Evolutionary conservation across 2,329 filamentous ascomycete genomes (phyloP).

Genomic region (Venturia carpophila): DNA sequence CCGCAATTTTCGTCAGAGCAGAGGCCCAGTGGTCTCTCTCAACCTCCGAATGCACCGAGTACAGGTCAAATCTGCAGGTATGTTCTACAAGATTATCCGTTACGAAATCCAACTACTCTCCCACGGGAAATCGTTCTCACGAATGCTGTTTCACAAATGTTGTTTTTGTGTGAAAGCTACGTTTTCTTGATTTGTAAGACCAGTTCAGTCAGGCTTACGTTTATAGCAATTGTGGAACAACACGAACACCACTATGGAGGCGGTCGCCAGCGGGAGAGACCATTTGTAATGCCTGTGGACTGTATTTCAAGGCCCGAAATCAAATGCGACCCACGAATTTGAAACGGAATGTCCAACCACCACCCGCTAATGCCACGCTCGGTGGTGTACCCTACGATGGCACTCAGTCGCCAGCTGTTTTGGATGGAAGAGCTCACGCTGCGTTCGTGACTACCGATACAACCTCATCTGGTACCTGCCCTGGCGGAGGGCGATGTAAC

Average conservation of each 20-base stretch:
- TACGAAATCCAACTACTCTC: too few species aligned
- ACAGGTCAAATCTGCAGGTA: slow-evolving; percentile 67
- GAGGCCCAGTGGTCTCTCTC: slow-evolving; percentile 17
- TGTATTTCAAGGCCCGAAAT: slow-evolving; percentile 91
- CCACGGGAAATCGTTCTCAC: background rate
- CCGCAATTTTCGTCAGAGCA: slow-evolving; percentile 20
- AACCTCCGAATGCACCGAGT: slow-evolving; percentile 33
- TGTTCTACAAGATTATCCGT: slow-evolving; percentile 23
- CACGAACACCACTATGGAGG: slow-evolving; percentile 88
- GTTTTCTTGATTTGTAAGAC: background rate
- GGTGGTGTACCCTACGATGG: background rate
- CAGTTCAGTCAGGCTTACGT: slow-evolving; percentile 9
- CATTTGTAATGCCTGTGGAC: slow-evolving; percentile 94
- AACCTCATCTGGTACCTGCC: slow-evolving; percentile 69
- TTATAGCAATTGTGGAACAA: slow-evolving; percentile 85
- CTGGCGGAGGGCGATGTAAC: slow-evolving; percentile 89
- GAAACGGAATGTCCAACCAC: slow-evolving; percentile 58
- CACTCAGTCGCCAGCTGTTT: background rate
- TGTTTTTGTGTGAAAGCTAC: background rate
- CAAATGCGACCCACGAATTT: slow-evolving; percentile 82
- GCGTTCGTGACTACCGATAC: slow-evolving; percentile 49
- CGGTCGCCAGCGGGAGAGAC: slow-evolving; percentile 86
- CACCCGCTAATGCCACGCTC: background rate
- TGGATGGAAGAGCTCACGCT: slow-evolving; percentile 3
- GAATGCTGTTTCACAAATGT: too few species aligned